Evolutionary conservation across 1,284 basidiomycete species (phyloP).

Genomic region (Ustanciosporium gigantosporum): DNA sequence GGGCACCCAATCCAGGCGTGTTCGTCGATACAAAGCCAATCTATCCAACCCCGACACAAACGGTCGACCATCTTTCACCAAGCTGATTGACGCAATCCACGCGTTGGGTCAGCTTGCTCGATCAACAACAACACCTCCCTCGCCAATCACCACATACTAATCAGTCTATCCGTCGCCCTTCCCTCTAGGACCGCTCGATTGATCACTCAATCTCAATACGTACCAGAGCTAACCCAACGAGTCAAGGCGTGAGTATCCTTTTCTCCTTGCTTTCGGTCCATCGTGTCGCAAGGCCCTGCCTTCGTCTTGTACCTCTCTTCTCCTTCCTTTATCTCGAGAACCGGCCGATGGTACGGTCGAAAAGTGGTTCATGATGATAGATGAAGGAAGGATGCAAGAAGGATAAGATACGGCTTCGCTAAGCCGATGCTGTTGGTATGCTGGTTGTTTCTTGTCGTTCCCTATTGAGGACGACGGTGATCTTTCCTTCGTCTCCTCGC

Average conservation of each 20-base stretch:
- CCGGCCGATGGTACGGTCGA: not conserved
- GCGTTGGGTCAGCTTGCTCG: conserved; percentile 33
- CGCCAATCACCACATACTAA: conserved; percentile 17
- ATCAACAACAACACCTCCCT: not conserved
- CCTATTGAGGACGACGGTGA: too few species aligned
- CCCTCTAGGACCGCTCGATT: conserved; percentile 39
- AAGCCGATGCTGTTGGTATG: too few species aligned
- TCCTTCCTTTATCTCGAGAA: not conserved
- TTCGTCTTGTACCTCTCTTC: too few species aligned
- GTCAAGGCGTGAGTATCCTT: conserved; percentile 35
- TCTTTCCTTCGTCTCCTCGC: too few species aligned
- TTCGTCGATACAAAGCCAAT: conserved; percentile 22
- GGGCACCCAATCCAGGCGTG: conserved; percentile 52
- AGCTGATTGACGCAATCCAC: conserved; percentile 42
- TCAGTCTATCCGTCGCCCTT: conserved; percentile 16
- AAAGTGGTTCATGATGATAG: too few species aligned
- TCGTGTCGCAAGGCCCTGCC: too few species aligned
- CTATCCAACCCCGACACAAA: not conserved
- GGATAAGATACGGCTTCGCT: too few species aligned
- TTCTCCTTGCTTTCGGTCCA: not conserved
- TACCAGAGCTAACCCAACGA: conserved; percentile 37
- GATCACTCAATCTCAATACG: conserved; percentile 31
- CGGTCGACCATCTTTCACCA: conserved; percentile 1
- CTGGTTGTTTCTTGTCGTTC: too few species aligned
- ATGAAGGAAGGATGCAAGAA: too few species aligned